Evolutionary conservation across 2,329 filamentous ascomycete genomes (phyloP), one percentile per base, ranked within the genome.

Genomic region (Daldinia sp.): DNA sequence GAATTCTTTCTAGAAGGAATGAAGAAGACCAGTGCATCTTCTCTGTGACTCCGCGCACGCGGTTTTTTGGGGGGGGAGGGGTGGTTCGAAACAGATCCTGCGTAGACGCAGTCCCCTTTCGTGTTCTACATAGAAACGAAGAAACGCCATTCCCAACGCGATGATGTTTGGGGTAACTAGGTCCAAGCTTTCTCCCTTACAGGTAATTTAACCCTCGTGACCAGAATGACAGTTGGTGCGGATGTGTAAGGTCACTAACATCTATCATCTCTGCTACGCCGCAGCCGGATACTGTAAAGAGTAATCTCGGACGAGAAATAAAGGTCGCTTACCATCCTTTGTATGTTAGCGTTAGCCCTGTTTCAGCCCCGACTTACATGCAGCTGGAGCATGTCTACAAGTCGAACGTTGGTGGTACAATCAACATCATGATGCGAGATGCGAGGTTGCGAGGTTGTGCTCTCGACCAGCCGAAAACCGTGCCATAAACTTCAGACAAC

Each of bases 101-200:
- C 43, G 45, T 15, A 27, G 45, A 30, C 8, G 17, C 27, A 32
- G 45, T 30, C n/a, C 45, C 45, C 8, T 48, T 15, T 48, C 25
- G 45, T 48, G 45, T 32, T 48, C 25, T 48, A n/a, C n/a, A n/a
- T n/a, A 32, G 45, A 48, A 48, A 45, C 39, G 15, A 48, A 48
- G 45, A 27, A 29, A 15, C 15, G 1, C 45, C 10, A 29, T 19
- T 21, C 25, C 45, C 25, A 30, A 17, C n/a, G 45, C 15, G 27
- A 32, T 19, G 25, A 11, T 19, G 8, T 17, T 29, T 30, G 4
- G n/a, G 25, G 45, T 48, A 48, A 9, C 27, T 11, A 11, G 45
- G 45, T 30, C 45, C 45, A 48, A 48, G 45, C 45, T 30, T 48
- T 23, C 30, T 10, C 15, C 45, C 15, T 48, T 41, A 41, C 39